Base-by-base conservation (phyloP, 805 yeast species). In the Cephaloascus fragrans region DNA sequence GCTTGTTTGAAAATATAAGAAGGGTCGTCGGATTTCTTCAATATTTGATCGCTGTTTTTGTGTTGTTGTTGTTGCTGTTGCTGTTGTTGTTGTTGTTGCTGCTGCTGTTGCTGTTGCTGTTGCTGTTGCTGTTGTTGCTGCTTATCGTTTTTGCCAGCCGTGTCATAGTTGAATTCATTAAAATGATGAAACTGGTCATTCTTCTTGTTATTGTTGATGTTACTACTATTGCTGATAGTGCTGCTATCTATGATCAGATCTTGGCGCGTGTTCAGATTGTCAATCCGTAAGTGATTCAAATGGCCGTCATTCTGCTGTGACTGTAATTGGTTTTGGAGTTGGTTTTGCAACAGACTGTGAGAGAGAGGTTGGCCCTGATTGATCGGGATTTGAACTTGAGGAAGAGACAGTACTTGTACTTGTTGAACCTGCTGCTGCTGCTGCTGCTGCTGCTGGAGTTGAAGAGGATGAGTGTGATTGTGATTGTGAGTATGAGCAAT, bases 401-500 rank as follows among this genome's bases (percentile, higher is more conserved):
- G 28, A 23, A 23, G 6, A 23, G 6, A 8, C n/a, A n/a, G n/a
- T n/a, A n/a, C n/a, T n/a, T n/a, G n/a, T n/a, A n/a, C n/a, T n/a
- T 26, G 29, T 38, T 6, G 35, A 35, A 32, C 15, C 41, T 16
- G 28, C 32, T 26, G 19, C 29, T n/a, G 18, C 32, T 18, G 36
- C n/a, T 16, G 31, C 26, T 15, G 19, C 18, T 26, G 4, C 8
- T n/a, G 35, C 33, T 14, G 36, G 38, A 10, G 29, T 28, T 14
- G 39, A 37, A 6, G 44, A 41, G 17, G 35, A 19, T 29, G 17
- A 20, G 14, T 17, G 29, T n/a, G n/a, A n/a, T n/a, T n/a, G n/a
- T n/a, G n/a, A 23, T 23, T 23, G 28, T 8, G 28, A 8, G 28
- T 23, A 8, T 23, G 10, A 6, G 28, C 28, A 8, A 23, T 23